Conservation (phyloP, 208 protist genomes). For the Phytomonas francai region DNA sequence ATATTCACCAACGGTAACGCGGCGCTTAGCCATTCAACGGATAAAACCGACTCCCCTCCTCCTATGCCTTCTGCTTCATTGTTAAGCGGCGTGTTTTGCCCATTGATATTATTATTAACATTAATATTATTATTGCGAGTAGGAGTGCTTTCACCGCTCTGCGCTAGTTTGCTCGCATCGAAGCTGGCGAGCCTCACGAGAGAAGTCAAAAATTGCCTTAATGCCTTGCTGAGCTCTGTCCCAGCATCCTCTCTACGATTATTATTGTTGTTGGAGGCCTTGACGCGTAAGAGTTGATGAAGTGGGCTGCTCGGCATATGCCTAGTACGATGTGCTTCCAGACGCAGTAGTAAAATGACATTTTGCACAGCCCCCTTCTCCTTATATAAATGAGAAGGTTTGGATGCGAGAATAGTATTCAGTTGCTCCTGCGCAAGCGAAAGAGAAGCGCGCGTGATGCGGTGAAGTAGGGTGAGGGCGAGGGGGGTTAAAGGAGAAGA, state of each 20-base stretch:
- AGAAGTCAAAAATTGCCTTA: too few species aligned
- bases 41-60: too few species aligned
- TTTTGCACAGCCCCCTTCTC: slow-evolving; percentile 16
- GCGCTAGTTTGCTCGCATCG: too few species aligned
- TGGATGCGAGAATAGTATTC: background rate
- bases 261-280: slow-evolving; percentile 1
- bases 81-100: too few species aligned
- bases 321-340: slow-evolving; percentile 51
- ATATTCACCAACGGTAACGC: too few species aligned
- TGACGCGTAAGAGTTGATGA: slow-evolving; percentile 47
- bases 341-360: slow-evolving; percentile 50
- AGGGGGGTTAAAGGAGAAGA: slow-evolving; percentile 48
- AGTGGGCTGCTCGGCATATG: slow-evolving; percentile 47
- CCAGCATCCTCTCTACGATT: background rate
- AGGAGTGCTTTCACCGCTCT: too few species aligned
- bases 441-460: slow-evolving; percentile 13
- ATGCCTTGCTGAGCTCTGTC: background rate
- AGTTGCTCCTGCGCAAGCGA: slow-evolving; percentile 5
- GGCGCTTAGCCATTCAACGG: too few species aligned
- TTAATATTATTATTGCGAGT: too few species aligned
- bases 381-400: background rate
- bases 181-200: too few species aligned
- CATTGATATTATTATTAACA: too few species aligned
- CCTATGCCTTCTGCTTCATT: too few species aligned
- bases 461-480: slow-evolving; percentile 49